Conservation (phyloP, 192 early-diverging fungal species). For the Funneliformis geosporum region DNA sequence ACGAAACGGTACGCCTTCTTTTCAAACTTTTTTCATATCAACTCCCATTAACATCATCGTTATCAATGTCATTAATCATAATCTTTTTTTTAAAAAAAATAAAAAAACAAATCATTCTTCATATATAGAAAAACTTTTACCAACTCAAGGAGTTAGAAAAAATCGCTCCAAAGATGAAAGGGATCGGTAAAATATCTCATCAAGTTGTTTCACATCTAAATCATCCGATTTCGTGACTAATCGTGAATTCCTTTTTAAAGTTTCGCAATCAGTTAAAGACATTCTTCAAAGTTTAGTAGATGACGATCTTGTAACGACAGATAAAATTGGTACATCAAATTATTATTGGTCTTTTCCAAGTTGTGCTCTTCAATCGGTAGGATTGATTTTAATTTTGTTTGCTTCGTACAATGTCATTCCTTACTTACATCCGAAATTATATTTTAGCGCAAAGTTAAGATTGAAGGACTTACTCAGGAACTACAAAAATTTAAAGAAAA, state of each 20-base stretch:
- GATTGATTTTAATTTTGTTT: background rate
- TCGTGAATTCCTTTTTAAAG: constrained; percentile 40
- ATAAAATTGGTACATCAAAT: constrained; percentile 90
- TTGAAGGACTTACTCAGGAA: constrained; percentile 53
- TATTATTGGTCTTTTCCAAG: constrained; percentile 92
- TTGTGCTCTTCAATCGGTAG: constrained; percentile 56
- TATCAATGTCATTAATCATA: no score
- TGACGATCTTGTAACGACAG: constrained; percentile 73
- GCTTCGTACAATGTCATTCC: background rate
- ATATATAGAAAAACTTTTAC: constrained; percentile 63
- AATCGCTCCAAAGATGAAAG: constrained; percentile 76
- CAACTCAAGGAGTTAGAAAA: constrained; percentile 87
- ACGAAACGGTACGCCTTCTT: constrained; percentile 52
- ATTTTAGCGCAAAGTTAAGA: constrained; percentile 49
- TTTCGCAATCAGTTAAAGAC: constrained; percentile 78
- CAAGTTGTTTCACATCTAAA: background rate
- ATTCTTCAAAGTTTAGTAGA: constrained; percentile 80
- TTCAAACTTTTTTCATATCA: no score
- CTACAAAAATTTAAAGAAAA: constrained; percentile 47
- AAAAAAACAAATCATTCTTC: background rate
- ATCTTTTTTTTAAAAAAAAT: background rate
- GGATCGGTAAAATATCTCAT: constrained; percentile 60
- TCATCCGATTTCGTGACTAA: background rate
- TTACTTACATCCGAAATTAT: constrained; percentile 10
- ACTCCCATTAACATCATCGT: background rate